Conservation (phyloP, 495 filamentous ascomycete species). For the Penicillium egyptiacum region DNA sequence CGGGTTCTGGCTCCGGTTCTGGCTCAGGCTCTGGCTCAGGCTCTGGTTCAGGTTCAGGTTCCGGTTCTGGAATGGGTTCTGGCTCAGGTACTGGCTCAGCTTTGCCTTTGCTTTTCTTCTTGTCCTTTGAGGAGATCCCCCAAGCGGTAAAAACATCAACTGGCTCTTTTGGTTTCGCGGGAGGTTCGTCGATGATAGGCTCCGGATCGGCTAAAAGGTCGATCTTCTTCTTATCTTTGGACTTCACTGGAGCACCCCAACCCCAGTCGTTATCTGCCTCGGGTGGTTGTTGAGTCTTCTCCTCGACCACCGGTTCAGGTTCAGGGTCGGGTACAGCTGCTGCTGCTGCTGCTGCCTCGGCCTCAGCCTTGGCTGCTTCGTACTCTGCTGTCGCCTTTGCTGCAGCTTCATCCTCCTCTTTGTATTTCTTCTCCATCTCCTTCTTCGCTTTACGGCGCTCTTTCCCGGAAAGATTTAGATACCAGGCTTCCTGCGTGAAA, state of each 20-base stretch:
- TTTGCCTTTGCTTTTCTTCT: slow-evolving; percentile 30
- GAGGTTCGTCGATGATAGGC: slow-evolving; percentile 28
- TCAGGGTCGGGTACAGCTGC: slow-evolving; percentile 1
- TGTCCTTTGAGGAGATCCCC: slow-evolving; percentile 21
- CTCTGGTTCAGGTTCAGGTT: slow-evolving; percentile 31
- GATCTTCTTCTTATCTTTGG: slow-evolving; percentile 42
- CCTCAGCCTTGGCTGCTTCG: not conserved
- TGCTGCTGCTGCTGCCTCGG: not conserved
- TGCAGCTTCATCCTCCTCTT: slow-evolving; percentile 22
- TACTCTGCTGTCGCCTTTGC: slow-evolving; percentile 13
- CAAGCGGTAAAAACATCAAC: slow-evolving; percentile 48
- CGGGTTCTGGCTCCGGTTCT: slow-evolving; percentile 31
- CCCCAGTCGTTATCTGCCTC: slow-evolving; percentile 33
- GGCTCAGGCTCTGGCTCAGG: slow-evolving; percentile 32
- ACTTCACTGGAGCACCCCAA: slow-evolving; percentile 34
- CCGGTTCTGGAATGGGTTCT: slow-evolving; percentile 24
- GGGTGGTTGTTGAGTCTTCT: slow-evolving; percentile 13
- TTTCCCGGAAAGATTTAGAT: slow-evolving; percentile 26
- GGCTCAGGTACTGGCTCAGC: slow-evolving; percentile 24
- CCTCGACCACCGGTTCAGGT: slow-evolving; percentile 23
- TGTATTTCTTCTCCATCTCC: slow-evolving; percentile 30
- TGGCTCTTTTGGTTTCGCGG: slow-evolving; percentile 41
- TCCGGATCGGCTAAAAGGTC: slow-evolving; percentile 31
- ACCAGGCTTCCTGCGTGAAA: slow-evolving; percentile 22
- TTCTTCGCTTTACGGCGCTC: slow-evolving; percentile 39